These are phyloP conservation scores for Aspergillus floridensis DNA, from an alignment of 2,329 filamentous ascomycete species.

Conservation along the genomic window DNA sequence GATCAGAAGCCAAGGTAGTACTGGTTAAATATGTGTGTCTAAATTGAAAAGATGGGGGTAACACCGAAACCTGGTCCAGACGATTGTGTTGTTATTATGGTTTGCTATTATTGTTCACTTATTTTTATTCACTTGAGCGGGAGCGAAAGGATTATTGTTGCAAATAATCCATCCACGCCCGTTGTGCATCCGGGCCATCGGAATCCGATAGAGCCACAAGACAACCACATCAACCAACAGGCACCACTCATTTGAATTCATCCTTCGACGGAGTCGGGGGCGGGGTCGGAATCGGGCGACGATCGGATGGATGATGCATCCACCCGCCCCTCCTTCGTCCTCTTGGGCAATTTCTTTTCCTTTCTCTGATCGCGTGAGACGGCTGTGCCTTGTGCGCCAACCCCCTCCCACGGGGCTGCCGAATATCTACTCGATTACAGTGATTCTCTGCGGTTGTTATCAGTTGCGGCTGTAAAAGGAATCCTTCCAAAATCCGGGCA, in stretches of 20 bases:
- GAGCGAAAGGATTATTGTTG: too few species aligned
- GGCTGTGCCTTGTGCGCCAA: background rate
- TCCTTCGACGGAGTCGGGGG: background rate
- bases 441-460: too few species aligned
- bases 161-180: too few species aligned
- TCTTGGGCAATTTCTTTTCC: background rate
- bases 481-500: too few species aligned
- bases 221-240: background rate
- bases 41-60: background rate
- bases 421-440: too few species aligned
- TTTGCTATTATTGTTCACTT: too few species aligned
- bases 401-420: too few species aligned
- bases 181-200: too few species aligned
- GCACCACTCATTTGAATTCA: background rate
- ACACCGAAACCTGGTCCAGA: background rate
- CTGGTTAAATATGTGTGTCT: background rate
- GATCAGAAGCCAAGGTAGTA: constrained; percentile 7
- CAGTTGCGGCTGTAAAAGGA: too few species aligned
- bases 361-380: background rate
- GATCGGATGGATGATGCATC: background rate
- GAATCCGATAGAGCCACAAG: background rate
- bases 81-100: too few species aligned
- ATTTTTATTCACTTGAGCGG: too few species aligned
- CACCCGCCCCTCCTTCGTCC: background rate
- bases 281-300: constrained; percentile 1